These are phyloP conservation scores for Nakazawaea pomicola DNA, from an alignment of 805 yeast species.

Conservation along the genomic window DNA sequence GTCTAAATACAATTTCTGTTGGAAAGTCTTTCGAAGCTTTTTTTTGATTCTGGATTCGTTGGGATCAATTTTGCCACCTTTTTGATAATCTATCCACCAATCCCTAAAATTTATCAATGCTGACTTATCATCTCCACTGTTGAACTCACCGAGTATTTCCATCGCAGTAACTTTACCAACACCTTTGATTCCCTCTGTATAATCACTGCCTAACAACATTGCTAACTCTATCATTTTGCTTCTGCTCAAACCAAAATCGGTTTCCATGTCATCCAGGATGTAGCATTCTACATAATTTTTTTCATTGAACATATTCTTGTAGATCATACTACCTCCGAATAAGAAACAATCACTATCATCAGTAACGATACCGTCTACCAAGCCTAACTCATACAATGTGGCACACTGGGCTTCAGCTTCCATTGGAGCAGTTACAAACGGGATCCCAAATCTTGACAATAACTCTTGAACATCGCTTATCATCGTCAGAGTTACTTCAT, in stretches of 20 bases:
- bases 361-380: slow-evolving; percentile 93
- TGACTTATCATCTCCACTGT: slow-evolving; percentile 25
- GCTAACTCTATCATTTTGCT: slow-evolving; percentile 74
- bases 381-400: slow-evolving; percentile 53
- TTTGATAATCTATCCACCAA: slow-evolving; percentile 56
- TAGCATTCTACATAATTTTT: slow-evolving; percentile 89
- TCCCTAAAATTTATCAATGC: slow-evolving; percentile 32
- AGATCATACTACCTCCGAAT: slow-evolving; percentile 82
- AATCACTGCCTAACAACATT: slow-evolving; percentile 85
- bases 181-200: slow-evolving; percentile 88
- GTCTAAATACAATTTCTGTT: slow-evolving; percentile 51
- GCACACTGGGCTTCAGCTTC: slow-evolving; percentile 99
- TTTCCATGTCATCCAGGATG: slow-evolving; percentile 48
- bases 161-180: slow-evolving; percentile 91
- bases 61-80: slow-evolving; percentile 31
- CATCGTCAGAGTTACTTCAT: slow-evolving; percentile 85
- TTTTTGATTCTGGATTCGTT: slow-evolving; percentile 46
- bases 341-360: slow-evolving; percentile 97
- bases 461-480: slow-evolving; percentile 86
- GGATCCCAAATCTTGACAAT: slow-evolving; percentile 84
- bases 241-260: slow-evolving; percentile 61
- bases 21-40: slow-evolving; percentile 52
- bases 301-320: slow-evolving; percentile 92
- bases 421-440: slow-evolving; percentile 94
- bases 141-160: slow-evolving; percentile 87